These are phyloP conservation scores for Triticum dicoccoides DNA, from an alignment of 176 grass and related monocot genomes.

Conservation along the genomic window DNA sequence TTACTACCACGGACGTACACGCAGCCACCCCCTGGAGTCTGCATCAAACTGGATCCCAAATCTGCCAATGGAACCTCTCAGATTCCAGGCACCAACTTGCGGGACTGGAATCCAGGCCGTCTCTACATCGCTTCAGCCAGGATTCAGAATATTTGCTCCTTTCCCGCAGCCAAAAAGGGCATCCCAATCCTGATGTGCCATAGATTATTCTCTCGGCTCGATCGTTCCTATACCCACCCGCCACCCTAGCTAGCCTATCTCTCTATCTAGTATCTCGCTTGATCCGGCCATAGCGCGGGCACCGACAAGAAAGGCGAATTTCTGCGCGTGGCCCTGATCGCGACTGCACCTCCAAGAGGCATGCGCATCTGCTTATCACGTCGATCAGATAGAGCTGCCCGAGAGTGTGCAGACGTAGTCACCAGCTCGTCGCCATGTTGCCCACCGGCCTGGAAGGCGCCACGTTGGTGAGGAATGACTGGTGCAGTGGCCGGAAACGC, in stretches of 20 bases:
- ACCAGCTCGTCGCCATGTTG: neutral
- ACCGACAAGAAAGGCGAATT: neutral
- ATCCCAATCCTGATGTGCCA: neutral
- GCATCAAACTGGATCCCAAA: conserved; percentile 36
- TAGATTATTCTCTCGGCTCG: conserved; percentile 19
- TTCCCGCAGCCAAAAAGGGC: neutral
- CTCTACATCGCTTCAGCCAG: conserved; percentile 17
- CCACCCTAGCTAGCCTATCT: conserved; percentile 6
- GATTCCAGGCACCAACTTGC: conserved; percentile 42
- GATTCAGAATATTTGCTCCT: conserved; percentile 39
- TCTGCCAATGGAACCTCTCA: conserved; percentile 15
- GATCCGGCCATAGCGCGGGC: neutral
- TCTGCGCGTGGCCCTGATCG: neutral
- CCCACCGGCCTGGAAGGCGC: neutral
- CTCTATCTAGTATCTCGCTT: neutral
- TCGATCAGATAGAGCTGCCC: neutral
- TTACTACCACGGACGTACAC: neutral
- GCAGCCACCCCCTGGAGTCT: neutral
- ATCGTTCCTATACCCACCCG: neutral
- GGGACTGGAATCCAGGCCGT: conserved; percentile 29
- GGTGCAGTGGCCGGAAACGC: neutral
- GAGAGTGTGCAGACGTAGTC: neutral
- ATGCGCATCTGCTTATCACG: neutral
- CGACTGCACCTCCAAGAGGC: neutral
- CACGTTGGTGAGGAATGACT: neutral